A percentile compares a stretch with the other conserved stretches of the same genome.
These are phyloP conservation scores for Calocera viscosa DNA, from an alignment of 768 basidiomycete species.

Conservation along the genomic window DNA sequence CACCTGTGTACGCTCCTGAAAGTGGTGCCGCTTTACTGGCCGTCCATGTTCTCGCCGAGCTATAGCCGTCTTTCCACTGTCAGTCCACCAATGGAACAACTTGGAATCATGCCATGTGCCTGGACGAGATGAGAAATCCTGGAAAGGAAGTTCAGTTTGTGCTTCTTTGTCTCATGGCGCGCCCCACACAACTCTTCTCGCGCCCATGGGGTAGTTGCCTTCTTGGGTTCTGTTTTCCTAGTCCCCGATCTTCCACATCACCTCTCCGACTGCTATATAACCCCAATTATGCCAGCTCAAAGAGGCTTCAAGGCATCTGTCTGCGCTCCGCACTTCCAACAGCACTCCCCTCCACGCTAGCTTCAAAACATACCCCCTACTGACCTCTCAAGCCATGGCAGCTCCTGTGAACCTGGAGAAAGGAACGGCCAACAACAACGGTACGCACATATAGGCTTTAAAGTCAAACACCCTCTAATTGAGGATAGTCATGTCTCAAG, in stretches of 20 bases:
- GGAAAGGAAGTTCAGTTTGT: not conserved
- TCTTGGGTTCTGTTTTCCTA: not conserved
- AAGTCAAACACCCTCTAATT: not conserved
- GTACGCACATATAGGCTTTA: not conserved
- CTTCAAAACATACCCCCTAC: not conserved
- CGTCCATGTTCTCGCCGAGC: not conserved
- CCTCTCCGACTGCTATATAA: not conserved
- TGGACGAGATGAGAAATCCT: not conserved
- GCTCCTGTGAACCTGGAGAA: not conserved
- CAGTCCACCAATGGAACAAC: not conserved
- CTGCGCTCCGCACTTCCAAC: not conserved
- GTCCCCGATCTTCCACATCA: not conserved
- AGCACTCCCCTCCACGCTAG: not conserved
- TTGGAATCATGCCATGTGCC: not conserved
- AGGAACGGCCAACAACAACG: not conserved
- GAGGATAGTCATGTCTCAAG: not conserved
- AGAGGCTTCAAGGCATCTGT: not conserved
- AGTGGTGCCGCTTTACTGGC: not conserved
- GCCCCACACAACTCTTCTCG: not conserved
- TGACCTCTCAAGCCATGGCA: not conserved
- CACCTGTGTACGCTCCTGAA: too few relatives aligned
- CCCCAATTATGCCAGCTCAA: constrained; percentile 6
- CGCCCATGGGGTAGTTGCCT: not conserved
- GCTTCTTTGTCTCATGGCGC: not conserved
- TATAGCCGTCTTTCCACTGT: not conserved